Evolutionary conservation across 768 basidiomycete species (phyloP).

Genomic region (Candolleomyces eurysporus): DNA sequence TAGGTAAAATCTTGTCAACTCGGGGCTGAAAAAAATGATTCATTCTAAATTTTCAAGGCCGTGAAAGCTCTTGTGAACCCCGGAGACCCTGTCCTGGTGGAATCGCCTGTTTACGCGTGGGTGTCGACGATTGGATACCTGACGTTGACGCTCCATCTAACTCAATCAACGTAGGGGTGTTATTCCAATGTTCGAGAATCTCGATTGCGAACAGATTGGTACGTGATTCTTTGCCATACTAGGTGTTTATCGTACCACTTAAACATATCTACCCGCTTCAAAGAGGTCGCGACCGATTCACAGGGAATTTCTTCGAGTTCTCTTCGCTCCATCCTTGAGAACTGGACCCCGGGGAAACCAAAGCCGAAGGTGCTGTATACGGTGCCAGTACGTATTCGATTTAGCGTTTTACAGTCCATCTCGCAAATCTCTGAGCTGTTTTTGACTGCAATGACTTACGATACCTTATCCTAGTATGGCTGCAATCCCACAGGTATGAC

Average conservation of each 20-base stretch:
- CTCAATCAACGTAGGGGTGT: not conserved
- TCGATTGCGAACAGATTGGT: conserved; percentile 14
- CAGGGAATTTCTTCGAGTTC: conserved; percentile 62
- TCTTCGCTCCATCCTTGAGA: conserved; percentile 63
- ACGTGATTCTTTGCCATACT: not conserved
- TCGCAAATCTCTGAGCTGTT: not conserved
- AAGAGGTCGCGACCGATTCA: conserved; percentile 39
- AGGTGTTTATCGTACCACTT: too few species aligned
- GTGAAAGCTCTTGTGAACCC: conserved; percentile 69
- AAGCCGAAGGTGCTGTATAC: conserved; percentile 83
- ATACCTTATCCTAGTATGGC: conserved; percentile 52
- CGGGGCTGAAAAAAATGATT: not conserved
- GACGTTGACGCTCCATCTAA: conserved; percentile 1
- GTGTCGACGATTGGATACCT: conserved; percentile 17
- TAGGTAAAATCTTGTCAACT: not conserved
- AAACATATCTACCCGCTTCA: not conserved
- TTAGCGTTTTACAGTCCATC: not conserved
- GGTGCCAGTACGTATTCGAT: conserved; percentile 52
- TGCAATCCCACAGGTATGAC: conserved; percentile 78
- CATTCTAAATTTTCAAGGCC: conserved; percentile 42
- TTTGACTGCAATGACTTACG: not conserved
- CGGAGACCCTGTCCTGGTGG: conserved; percentile 80
- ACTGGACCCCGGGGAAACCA: conserved; percentile 70
- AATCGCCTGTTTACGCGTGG: conserved; percentile 78
- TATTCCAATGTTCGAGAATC: conserved; percentile 15